These are phyloP conservation scores for Paramecium biaurelia DNA, from an alignment of 73 alveolate species.

Conservation along the genomic window DNA sequence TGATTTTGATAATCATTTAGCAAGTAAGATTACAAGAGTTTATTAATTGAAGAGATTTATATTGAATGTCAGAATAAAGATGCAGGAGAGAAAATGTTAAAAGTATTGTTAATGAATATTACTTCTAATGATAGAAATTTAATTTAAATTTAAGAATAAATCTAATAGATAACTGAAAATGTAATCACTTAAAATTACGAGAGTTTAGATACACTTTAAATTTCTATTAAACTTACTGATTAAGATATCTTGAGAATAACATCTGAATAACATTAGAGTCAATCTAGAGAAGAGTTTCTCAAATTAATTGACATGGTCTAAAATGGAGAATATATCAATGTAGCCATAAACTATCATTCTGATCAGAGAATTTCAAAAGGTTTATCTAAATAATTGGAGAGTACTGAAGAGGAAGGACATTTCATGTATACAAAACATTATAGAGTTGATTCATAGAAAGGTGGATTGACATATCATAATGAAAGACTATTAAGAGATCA, in stretches of 20 bases:
- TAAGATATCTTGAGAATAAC: neutral
- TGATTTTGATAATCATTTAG: neutral
- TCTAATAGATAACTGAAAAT: neutral
- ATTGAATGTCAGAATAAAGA: neutral
- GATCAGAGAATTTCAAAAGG: neutral
- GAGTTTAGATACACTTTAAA: neutral
- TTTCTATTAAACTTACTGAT: neutral
- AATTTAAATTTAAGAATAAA: neutral
- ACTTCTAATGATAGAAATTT: neutral
- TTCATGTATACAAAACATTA: slow-evolving; percentile 39
- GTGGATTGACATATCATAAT: slow-evolving; percentile 54
- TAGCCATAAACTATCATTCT: neutral
- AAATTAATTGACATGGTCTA: neutral
- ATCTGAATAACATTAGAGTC: neutral
- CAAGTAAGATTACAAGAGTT: neutral
- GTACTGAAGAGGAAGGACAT: slow-evolving; percentile 56
- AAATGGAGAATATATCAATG: neutral
- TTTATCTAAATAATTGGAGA: neutral
- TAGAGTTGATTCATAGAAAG: slow-evolving; percentile 36
- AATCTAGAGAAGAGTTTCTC: neutral
- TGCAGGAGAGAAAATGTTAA: neutral
- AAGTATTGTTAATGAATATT: neutral
- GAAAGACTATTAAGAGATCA: slow-evolving; percentile 11
- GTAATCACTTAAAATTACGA: neutral
- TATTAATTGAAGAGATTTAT: neutral